These are phyloP conservation scores for Echites panduratus DNA, from an alignment of 257 asterid genomes.

Conservation along the genomic window DNA sequence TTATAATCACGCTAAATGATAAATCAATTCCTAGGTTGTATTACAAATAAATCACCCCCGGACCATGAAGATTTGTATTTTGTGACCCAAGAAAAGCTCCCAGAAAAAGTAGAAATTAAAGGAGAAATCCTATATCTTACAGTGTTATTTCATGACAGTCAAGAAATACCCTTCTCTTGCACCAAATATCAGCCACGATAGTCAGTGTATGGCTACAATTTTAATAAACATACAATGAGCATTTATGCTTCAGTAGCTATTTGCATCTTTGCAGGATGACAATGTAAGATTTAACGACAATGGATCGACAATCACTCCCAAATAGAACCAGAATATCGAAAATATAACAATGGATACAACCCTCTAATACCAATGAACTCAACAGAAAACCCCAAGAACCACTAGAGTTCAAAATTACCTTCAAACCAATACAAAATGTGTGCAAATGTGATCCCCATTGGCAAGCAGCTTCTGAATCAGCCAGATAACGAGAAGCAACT, in stretches of 20 bases:
- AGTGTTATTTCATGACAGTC: background rate
- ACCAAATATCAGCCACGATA: background rate
- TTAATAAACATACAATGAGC: background rate
- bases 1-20: background rate
- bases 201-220: background rate
- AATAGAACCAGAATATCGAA: background rate
- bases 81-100: background rate
- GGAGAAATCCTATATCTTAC: too few relatives aligned
- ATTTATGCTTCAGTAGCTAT: background rate
- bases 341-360: background rate
- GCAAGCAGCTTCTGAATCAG: constrained; percentile 54
- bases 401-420: constrained; percentile 34
- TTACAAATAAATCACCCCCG: background rate
- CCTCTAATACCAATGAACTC: background rate
- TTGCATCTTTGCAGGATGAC: background rate
- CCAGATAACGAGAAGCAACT: constrained; percentile 85
- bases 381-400: background rate
- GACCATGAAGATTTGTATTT: background rate
- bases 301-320: background rate
- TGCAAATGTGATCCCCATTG: constrained; percentile 94
- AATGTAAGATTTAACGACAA: background rate
- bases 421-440: constrained; percentile 83
- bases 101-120: background rate
- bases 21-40: background rate
- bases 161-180: background rate